Percentiles rank a stretch among this genome's conserved stretches.
These are phyloP conservation scores for Vaccinium darrowii DNA, from an alignment of 148 eudicot genomes.

Conservation along the genomic window DNA sequence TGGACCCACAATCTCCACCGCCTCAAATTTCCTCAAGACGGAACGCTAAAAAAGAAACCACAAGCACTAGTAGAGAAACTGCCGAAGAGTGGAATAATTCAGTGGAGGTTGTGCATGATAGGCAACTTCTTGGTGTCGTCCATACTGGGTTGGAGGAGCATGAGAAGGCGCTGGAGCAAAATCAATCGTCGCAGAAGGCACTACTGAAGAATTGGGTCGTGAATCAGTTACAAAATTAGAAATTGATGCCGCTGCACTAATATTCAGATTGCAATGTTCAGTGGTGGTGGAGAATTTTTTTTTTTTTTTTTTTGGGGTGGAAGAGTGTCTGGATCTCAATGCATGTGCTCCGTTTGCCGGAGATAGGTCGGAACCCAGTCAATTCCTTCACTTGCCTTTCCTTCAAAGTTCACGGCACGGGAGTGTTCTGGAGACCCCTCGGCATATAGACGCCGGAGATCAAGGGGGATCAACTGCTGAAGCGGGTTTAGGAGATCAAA, in stretches of 20 bases:
- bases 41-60: constrained; percentile 53
- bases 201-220: constrained; percentile 78
- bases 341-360: no score
- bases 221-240: constrained; percentile 43
- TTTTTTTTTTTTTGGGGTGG: no score
- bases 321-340: no score
- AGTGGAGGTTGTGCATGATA: constrained; percentile 85
- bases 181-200: constrained; percentile 62
- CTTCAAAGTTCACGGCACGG: no score
- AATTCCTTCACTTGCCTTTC: no score
- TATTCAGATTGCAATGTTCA: constrained; percentile 67
- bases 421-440: no score
- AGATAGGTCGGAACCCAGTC: no score
- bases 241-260: constrained; percentile 70
- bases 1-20: constrained; percentile 23
- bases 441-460: no score
- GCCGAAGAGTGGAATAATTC: constrained; percentile 75
- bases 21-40: constrained; percentile 56
- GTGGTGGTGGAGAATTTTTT: no score
- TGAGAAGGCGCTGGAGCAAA: constrained; percentile 80
- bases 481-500: no score
- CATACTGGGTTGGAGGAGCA: constrained; percentile 89
- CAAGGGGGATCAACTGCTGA: no score
- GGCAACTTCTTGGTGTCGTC: constrained; percentile 76
- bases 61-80: constrained; percentile 42